Conservation (phyloP, 1,284 basidiomycete species). For the Lignosus rhinocerotis region DNA sequence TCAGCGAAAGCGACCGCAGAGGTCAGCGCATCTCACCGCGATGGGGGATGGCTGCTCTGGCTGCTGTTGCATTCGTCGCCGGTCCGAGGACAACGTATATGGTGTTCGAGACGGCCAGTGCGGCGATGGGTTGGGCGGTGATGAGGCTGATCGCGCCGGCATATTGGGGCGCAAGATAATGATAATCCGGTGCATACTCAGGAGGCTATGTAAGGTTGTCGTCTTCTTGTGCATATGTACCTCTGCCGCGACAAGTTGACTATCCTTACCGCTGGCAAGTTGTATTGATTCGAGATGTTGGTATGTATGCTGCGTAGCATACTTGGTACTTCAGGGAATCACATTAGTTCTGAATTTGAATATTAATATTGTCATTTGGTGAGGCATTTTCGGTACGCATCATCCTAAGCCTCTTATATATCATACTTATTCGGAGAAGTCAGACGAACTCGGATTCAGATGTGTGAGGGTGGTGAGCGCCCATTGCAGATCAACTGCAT, state of each 20-base stretch:
- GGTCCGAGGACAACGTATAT: conserved; percentile 63
- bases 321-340: too few relatives aligned
- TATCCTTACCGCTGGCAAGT: too few relatives aligned
- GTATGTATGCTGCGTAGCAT: too few relatives aligned
- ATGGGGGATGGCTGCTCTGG: conserved; percentile 44
- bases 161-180: conserved; percentile 24
- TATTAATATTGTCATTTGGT: too few relatives aligned
- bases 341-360: too few relatives aligned
- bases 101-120: conserved; percentile 52
- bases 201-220: too few relatives aligned
- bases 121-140: conserved; percentile 27
- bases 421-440: not conserved
- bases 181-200: not conserved
- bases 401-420: not conserved
- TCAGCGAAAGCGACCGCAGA: not conserved
- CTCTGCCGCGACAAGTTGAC: too few relatives aligned
- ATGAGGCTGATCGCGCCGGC: conserved; percentile 22
- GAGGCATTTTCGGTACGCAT: not conserved
- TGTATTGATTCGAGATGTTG: too few relatives aligned
- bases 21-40: conserved; percentile 17
- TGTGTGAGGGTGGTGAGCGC: not conserved
- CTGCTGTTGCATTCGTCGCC: conserved; percentile 51
- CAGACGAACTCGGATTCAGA: not conserved
- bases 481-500: conserved; percentile 15
- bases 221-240: too few relatives aligned